Evolutionary conservation across 2,329 filamentous ascomycete genomes (phyloP), one percentile per base, ranked within the genome.

Genomic region (Botrytis deweyae): DNA sequence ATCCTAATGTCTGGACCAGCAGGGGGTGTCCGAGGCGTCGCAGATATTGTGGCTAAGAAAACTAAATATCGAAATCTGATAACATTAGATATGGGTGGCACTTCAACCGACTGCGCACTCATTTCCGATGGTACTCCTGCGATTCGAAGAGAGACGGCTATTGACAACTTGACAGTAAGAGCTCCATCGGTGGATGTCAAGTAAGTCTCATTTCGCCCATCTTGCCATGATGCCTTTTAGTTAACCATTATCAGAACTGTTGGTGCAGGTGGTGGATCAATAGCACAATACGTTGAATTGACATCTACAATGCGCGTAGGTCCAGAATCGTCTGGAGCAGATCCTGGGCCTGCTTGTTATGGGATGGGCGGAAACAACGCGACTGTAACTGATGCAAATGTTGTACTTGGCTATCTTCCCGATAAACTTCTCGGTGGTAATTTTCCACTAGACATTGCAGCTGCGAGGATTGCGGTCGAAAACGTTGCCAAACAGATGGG

Each of bases 291-390:
- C 58, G 69, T 58, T 71, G 9, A 42, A 71, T 18, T 71, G 12
- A 71, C 58, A 63, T 71, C 69, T 36, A 63, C 69, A 38, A 46
- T 71, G 40, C 29, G 58, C 25, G 58, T 71, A 25, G 69, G 58
- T 8, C 69, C 69, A 63, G 69, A 71, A 71, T 71, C 69, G 1
- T 71, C 69, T 40, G 69, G 69, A 10, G 69, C 69, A 25, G 46
- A 71, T 63, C 58, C 58, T n/a, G 69, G 58, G 18, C 69, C 69
- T 29, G 69, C 58, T 38, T 71, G 58, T 52, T 71, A 71, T 64
- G 58, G 58, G 5, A 71, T 44, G 42, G 69, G 69, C 25, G 59
- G 69, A 14, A 9, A 49, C 6, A 64, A 71, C 18, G 44, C 69
- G 22, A 71, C 59, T 25, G 69, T 71, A 7, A 64, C 69, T 14